A percentile compares a stretch with the other conserved stretches of the same genome.
phyloP scores from a whole-genome alignment of 2,329 filamentous ascomycete genomes.

The Alternaria brassicicola region DNA sequence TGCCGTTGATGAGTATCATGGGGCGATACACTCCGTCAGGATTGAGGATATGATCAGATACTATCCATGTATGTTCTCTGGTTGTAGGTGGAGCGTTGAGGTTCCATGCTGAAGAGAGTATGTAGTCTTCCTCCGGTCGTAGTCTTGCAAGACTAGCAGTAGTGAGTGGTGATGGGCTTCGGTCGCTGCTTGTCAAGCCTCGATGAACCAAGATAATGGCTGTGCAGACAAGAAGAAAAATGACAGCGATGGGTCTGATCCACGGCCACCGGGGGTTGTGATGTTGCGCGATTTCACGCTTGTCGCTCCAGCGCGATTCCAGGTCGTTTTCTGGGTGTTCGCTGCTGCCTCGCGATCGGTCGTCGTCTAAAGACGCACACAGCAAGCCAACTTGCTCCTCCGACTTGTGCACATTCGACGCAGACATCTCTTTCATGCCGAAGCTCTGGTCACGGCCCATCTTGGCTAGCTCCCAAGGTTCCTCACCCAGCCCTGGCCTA shows the following conservation, averaged over 20 bases:
- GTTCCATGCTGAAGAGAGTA: conserved; percentile 64
- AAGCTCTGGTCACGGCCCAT: conserved; percentile 12
- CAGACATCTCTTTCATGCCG: conserved; percentile 11
- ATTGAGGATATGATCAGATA: conserved; percentile 63
- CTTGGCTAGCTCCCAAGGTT: background rate
- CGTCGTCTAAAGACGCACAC: conserved; percentile 12
- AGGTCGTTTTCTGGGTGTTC: conserved; percentile 12
- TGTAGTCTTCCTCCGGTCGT: conserved; percentile 49
- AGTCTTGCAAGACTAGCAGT: conserved; percentile 13
- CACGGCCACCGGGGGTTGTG: conserved; percentile 11
- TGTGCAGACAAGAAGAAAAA: conserved; percentile 19
- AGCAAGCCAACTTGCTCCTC: conserved; percentile 35
- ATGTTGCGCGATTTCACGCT: background rate
- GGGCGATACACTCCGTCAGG: conserved; percentile 59
- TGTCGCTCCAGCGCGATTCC: conserved; percentile 8
- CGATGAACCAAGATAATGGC: background rate
- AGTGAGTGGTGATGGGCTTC: background rate
- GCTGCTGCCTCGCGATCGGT: conserved; percentile 6
- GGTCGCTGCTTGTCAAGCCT: background rate
- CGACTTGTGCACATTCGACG: background rate
- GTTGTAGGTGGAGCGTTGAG: conserved; percentile 56
- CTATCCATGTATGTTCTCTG: conserved; percentile 66
- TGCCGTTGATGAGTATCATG: conserved; percentile 51
- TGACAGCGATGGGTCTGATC: conserved; percentile 16
- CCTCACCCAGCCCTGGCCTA: background rate